Percentiles rank a stretch among this genome's conserved stretches.
Conservation (phyloP, 2,329 filamentous ascomycete species). For the Parastagonospora avenae region DNA sequence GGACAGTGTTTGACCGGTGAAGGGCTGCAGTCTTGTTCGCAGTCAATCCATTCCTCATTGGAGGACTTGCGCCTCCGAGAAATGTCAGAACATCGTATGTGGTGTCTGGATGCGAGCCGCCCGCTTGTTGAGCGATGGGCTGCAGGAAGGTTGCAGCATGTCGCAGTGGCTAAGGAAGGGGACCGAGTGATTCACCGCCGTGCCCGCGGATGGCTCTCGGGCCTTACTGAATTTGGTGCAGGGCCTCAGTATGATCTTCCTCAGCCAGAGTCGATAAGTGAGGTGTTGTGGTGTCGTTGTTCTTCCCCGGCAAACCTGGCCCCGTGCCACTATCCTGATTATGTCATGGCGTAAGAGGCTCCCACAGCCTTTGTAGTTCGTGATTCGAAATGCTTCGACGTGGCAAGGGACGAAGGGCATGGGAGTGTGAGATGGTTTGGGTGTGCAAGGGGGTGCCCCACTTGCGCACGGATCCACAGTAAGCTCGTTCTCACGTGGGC, state of each 20-base stretch:
- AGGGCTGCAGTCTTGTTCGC: slow-evolving; percentile 16
- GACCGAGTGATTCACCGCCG: slow-evolving; percentile 15
- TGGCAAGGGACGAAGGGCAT: background rate
- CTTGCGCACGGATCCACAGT: slow-evolving; percentile 7
- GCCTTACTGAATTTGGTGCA: slow-evolving; percentile 5
- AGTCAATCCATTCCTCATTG: slow-evolving; percentile 20
- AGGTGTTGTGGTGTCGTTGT: background rate
- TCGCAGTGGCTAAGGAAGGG: slow-evolving; percentile 19
- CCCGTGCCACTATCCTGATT: background rate
- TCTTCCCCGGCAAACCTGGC: background rate
- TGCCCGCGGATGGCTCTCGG: slow-evolving; percentile 10
- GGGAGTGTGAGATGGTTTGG: background rate
- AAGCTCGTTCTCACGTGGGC: slow-evolving; percentile 15
- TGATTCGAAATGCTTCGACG: background rate
- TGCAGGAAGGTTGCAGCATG: slow-evolving; percentile 16
- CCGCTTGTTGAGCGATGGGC: slow-evolving; percentile 11
- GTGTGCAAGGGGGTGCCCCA: slow-evolving; percentile 7
- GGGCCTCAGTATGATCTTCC: slow-evolving; percentile 17
- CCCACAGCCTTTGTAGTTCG: background rate
- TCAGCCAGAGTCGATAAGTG: slow-evolving; percentile 14
- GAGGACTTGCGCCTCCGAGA: slow-evolving; percentile 19
- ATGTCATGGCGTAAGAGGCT: background rate
- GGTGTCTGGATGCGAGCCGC: slow-evolving; percentile 10
- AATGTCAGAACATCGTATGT: slow-evolving; percentile 7
- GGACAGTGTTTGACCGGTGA: slow-evolving; percentile 20